A percentile compares a stretch with the other conserved stretches of the same genome.
Conservation (phyloP, 352 stramenopile genomes). For the Phytophthora constricta region DNA sequence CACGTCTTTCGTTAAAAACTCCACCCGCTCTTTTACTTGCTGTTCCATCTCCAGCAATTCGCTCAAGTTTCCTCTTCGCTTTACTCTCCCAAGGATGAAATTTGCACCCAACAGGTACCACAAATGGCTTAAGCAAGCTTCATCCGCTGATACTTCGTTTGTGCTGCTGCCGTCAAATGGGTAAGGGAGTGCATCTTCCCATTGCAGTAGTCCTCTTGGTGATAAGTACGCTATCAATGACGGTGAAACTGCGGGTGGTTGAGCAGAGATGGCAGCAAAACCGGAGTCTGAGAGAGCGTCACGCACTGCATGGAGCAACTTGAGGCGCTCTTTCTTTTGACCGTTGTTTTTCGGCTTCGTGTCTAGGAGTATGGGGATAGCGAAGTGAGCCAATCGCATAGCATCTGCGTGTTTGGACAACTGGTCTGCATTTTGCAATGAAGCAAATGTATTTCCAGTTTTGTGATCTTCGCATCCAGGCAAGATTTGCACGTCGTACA, state of each 20-base stretch:
- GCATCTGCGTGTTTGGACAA: constrained; percentile 34
- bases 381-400: constrained; percentile 53
- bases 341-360: constrained; percentile 65
- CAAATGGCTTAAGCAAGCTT: constrained; percentile 56
- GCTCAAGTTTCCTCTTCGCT: constrained; percentile 58
- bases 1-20: constrained; percentile 68
- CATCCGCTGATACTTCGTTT: constrained; percentile 18
- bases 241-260: constrained; percentile 19
- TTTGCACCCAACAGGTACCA: constrained; percentile 81
- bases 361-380: constrained; percentile 64
- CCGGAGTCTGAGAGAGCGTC: constrained; percentile 43
- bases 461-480: constrained; percentile 68
- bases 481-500: constrained; percentile 80
- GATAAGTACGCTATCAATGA: constrained; percentile 42
- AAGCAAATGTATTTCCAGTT: constrained; percentile 42
- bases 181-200: constrained; percentile 23
- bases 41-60: constrained; percentile 72
- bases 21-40: constrained; percentile 59
- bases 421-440: constrained; percentile 36
- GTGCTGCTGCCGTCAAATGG: neutral
- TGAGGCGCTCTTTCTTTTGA: constrained; percentile 80
- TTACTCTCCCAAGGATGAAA: constrained; percentile 67
- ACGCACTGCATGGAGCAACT: constrained; percentile 65
- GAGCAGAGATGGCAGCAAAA: constrained; percentile 23
- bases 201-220: constrained; percentile 46